A percentile compares a stretch with the other conserved stretches of the same genome.
Evolutionary conservation across 2,329 filamentous ascomycete genomes (phyloP).

Genomic region (Fusarium sp.): DNA sequence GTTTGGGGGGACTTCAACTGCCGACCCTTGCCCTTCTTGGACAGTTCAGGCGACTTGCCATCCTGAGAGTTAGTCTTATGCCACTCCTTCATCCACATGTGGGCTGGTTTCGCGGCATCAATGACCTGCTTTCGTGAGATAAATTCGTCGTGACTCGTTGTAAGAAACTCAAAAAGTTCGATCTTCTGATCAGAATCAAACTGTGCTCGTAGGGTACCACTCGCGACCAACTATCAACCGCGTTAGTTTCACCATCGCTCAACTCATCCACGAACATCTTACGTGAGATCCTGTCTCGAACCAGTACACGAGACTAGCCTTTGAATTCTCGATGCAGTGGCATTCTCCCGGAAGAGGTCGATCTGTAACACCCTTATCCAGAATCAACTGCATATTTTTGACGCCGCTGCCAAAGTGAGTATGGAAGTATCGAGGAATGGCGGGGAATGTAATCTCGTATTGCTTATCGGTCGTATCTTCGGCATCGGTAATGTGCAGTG

Average conservation of each 20-base stretch:
- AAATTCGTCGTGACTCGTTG: conserved; percentile 82
- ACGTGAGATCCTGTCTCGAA: conserved; percentile 87
- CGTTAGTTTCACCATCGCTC: conserved; percentile 42
- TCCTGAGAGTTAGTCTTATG: conserved; percentile 67
- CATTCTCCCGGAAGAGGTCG: conserved; percentile 69
- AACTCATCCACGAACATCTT: conserved; percentile 47
- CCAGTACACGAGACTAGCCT: conserved; percentile 87
- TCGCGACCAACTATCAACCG: conserved; percentile 73
- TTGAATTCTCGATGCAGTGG: conserved; percentile 79
- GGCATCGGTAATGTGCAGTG: conserved; percentile 68
- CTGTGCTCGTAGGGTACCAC: conserved; percentile 80
- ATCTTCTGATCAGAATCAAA: conserved; percentile 85
- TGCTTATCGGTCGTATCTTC: conserved; percentile 75
- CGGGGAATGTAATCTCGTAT: conserved; percentile 86
- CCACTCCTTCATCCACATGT: conserved; percentile 75
- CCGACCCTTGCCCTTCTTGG: conserved; percentile 71
- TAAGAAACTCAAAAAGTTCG: conserved; percentile 85
- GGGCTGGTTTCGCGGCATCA: conserved; percentile 69
- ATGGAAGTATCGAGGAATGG: conserved; percentile 87
- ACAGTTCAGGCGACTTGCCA: conserved; percentile 73
- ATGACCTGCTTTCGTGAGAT: conserved; percentile 76
- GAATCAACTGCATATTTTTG: conserved; percentile 83
- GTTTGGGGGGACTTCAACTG: conserved; percentile 68
- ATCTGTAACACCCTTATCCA: conserved; percentile 74
- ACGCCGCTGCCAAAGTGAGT: conserved; percentile 91